phyloP scores from a whole-genome alignment of 2,329 filamentous ascomycete genomes.

The Pseudogymnoascus sp. region DNA sequence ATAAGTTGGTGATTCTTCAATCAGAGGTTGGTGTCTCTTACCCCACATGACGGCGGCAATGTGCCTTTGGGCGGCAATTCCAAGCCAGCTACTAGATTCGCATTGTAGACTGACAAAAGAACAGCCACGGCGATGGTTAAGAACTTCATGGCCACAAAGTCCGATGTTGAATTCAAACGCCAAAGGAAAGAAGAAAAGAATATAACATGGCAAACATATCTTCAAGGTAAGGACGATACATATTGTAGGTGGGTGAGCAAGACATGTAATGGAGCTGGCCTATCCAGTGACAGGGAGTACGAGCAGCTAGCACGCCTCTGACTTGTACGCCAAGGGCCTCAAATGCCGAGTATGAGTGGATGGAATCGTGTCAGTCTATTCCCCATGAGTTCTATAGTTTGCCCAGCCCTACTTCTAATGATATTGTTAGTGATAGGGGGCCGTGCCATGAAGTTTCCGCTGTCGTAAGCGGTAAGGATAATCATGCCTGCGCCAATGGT shows the following conservation, averaged over 20 bases:
- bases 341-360: not conserved
- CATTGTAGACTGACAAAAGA: conserved; percentile 2
- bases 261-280: not conserved
- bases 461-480: not conserved
- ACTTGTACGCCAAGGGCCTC: not conserved
- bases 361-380: not conserved
- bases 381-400: not conserved
- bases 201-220: not conserved
- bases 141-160: not conserved
- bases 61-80: not conserved
- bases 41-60: not conserved
- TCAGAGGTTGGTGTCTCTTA: not conserved
- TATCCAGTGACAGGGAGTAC: not conserved
- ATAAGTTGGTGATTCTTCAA: not conserved
- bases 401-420: not conserved
- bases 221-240: not conserved
- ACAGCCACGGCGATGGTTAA: not conserved
- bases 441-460: not conserved
- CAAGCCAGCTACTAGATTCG: not conserved
- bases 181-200: not conserved
- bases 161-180: conserved; percentile 5
- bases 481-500: not conserved
- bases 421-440: not conserved
- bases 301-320: not conserved
- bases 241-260: not conserved